A percentile compares a stretch with the other conserved stretches of the same genome.
Evolutionary conservation across 108 stramenopile genomes (phyloP).

Genomic region (Asterionellopsis glacialis): DNA sequence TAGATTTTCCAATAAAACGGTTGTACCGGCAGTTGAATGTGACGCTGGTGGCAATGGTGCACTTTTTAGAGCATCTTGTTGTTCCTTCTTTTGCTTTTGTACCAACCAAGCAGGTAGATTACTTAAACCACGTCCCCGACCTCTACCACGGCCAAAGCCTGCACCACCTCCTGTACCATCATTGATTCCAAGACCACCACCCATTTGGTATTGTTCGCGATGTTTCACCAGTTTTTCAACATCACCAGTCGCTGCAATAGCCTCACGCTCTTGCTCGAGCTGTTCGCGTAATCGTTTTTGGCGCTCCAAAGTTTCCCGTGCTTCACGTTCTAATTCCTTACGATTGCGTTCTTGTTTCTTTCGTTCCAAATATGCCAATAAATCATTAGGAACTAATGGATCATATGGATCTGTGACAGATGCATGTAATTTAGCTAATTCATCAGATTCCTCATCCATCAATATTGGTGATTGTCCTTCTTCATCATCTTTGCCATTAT

Average conservation of each 20-base stretch:
- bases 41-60: neutral
- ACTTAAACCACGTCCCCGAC: constrained; percentile 58
- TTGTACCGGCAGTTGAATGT: neutral
- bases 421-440: constrained; percentile 38
- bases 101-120: constrained; percentile 88
- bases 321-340: constrained; percentile 41
- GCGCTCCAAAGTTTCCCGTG: constrained; percentile 42
- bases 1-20: constrained; percentile 15
- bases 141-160: constrained; percentile 43
- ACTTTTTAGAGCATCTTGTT: neutral
- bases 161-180: neutral
- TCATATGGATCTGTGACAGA: constrained; percentile 53
- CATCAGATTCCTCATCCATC: constrained; percentile 14
- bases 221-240: constrained; percentile 12
- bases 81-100: constrained; percentile 54
- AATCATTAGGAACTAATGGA: constrained; percentile 78
- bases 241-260: constrained; percentile 1
- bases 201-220: constrained; percentile 22
- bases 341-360: constrained; percentile 38
- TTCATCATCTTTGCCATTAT: neutral
- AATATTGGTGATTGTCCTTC: neutral
- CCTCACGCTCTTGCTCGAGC: constrained; percentile 53
- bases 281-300: constrained; percentile 49
- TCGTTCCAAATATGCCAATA: constrained; percentile 70
- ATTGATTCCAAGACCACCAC: neutral